Conservation (phyloP, 768 basidiomycete genomes). For the Trametes maxima region DNA sequence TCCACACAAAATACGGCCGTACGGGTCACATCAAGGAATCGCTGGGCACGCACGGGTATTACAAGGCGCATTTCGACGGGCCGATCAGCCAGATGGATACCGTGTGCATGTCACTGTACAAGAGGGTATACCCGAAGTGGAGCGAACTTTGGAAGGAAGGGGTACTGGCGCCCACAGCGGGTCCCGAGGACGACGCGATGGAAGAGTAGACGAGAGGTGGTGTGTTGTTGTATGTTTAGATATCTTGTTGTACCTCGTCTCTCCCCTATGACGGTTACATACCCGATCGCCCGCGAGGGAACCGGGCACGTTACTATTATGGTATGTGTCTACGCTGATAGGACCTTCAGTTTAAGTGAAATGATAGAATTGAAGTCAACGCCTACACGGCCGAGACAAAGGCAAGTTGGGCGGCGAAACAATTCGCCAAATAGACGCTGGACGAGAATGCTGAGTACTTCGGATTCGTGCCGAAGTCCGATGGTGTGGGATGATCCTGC, state of each 20-base stretch:
- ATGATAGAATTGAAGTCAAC: no score
- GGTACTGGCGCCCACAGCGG: background rate
- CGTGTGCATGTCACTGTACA: constrained; percentile 93
- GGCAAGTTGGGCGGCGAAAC: no score
- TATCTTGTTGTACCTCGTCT: constrained; percentile 9
- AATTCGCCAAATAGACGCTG: no score
- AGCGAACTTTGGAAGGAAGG: constrained; percentile 51
- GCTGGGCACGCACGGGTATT: constrained; percentile 94
- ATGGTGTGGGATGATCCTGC: no score
- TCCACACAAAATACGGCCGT: constrained; percentile 90
- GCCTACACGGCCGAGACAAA: no score
- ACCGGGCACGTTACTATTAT: no score
- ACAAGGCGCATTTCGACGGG: constrained; percentile 95
- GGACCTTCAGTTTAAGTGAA: no score
- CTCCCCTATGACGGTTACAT: background rate
- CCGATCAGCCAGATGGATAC: constrained; percentile 97
- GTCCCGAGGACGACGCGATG: constrained; percentile 26
- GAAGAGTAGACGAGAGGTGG: constrained; percentile 25
- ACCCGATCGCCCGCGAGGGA: no score
- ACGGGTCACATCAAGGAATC: constrained; percentile 89
- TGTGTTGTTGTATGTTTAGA: background rate
- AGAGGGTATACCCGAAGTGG: constrained; percentile 93
- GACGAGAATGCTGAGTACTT: no score
- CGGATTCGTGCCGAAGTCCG: no score
- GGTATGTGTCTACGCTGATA: no score